Conservation (phyloP, 805 yeast genomes). For the Naumovozyma baii region DNA sequence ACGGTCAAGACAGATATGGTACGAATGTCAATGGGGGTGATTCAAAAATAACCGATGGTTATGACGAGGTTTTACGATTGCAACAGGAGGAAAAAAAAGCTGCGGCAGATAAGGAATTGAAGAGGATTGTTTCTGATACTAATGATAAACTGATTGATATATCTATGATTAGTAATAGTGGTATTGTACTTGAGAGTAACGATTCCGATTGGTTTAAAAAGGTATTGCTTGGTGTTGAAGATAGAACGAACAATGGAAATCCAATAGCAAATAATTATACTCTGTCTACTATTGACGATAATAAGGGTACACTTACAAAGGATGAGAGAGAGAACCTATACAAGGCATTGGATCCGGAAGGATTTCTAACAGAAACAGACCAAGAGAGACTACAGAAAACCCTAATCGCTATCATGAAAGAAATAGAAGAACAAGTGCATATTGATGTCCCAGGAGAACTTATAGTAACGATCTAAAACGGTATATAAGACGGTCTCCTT, state of each 20-base stretch:
- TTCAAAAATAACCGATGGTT: constrained; percentile 4
- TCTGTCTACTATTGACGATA: constrained; percentile 20
- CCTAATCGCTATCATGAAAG: constrained; percentile 3
- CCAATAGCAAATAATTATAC: neutral
- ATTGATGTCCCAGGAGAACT: constrained; percentile 12
- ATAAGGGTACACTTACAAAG: constrained; percentile 28
- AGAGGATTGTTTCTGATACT: constrained; percentile 26
- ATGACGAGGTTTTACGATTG: constrained; percentile 13
- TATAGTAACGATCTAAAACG: constrained; percentile 11
- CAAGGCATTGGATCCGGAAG: constrained; percentile 1
- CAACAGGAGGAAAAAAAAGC: constrained; percentile 21
- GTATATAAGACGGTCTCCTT: no score
- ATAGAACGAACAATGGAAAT: constrained; percentile 3
- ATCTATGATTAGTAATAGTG: constrained; percentile 30
- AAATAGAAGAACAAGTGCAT: constrained; percentile 12
- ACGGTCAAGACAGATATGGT: constrained; percentile 23
- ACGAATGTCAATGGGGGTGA: constrained; percentile 6
- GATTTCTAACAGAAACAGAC: constrained; percentile 8
- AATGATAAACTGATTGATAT: constrained; percentile 30
- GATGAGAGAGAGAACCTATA: neutral
- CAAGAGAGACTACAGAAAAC: neutral
- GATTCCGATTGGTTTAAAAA: constrained; percentile 28
- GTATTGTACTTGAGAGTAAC: constrained; percentile 22
- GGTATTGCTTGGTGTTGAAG: constrained; percentile 34
- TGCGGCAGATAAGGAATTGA: constrained; percentile 22